phyloP scores from a whole-genome alignment of 352 stramenopile species.

The Pythium phragmiticola region DNA sequence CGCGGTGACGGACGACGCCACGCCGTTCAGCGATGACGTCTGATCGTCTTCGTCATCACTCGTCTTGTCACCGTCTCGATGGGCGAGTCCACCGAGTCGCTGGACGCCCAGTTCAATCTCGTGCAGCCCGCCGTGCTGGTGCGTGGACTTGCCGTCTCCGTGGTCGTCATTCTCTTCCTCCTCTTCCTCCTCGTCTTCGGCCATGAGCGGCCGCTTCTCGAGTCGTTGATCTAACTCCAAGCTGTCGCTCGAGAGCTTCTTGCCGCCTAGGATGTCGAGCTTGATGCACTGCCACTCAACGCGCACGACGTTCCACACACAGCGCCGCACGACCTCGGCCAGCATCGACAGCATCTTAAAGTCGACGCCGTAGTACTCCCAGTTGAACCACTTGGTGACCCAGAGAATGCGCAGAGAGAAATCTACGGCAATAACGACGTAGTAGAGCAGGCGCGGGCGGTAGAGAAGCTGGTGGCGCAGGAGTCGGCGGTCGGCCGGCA shows the following conservation, averaged over 20 bases:
- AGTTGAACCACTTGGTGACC: conserved; percentile 90
- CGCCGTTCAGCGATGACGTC: background rate
- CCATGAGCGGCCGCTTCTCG: conserved; percentile 53
- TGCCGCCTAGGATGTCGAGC: conserved; percentile 55
- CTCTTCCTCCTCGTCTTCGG: conserved; percentile 34
- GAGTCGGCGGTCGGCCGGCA: conserved; percentile 41
- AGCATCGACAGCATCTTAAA: conserved; percentile 88
- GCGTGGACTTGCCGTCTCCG: background rate
- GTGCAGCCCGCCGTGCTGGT: background rate
- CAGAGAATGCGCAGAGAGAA: conserved; percentile 94
- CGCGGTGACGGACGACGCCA: background rate
- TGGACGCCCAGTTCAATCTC: background rate
- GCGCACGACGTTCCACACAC: conserved; percentile 93
- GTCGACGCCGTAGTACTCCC: conserved; percentile 68
- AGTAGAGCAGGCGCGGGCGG: conserved; percentile 81
- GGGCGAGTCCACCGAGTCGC: background rate
- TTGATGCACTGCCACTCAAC: conserved; percentile 93
- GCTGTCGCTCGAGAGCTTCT: conserved; percentile 56
- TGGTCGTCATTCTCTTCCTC: conserved; percentile 17
- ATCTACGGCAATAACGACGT: conserved; percentile 90
- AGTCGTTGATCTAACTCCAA: conserved; percentile 4
- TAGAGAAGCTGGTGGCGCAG: conserved; percentile 74
- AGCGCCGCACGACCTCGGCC: conserved; percentile 89
- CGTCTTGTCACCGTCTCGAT: conserved; percentile 11
- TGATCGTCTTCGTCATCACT: conserved; percentile 12